These are phyloP conservation scores for Russula vinacea DNA, from an alignment of 768 basidiomycete species.

Conservation along the genomic window DNA sequence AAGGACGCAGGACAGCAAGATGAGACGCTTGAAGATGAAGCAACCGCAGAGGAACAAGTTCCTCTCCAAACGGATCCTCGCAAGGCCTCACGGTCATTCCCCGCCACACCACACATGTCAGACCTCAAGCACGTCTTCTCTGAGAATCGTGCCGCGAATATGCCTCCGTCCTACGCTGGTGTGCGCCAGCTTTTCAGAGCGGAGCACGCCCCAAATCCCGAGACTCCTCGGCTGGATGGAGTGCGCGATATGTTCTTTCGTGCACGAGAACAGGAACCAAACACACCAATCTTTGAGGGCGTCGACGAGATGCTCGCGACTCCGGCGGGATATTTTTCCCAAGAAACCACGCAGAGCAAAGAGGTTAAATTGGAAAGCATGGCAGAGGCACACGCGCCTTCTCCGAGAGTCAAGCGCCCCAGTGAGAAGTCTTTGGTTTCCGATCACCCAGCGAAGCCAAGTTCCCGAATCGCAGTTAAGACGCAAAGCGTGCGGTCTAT, in stretches of 20 bases:
- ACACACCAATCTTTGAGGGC: slow-evolving; percentile 34
- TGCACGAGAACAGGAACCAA: slow-evolving; percentile 27
- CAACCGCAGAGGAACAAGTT: slow-evolving; percentile 3
- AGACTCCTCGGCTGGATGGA: slow-evolving; percentile 40
- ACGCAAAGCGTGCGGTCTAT: not conserved
- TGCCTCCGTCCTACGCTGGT: slow-evolving; percentile 34
- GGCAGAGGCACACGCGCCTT: slow-evolving; percentile 17
- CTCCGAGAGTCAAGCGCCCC: not conserved
- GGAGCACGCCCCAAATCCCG: slow-evolving; percentile 18
- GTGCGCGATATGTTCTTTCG: slow-evolving; percentile 36
- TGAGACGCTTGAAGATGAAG: slow-evolving; percentile 26
- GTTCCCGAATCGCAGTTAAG: not conserved
- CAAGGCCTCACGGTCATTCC: slow-evolving; percentile 13
- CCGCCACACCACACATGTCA: slow-evolving; percentile 36
- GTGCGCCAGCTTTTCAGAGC: slow-evolving; percentile 38
- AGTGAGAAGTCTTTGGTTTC: slow-evolving; percentile 15
- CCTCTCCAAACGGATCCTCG: slow-evolving; percentile 14
- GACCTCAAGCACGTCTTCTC: slow-evolving; percentile 38
- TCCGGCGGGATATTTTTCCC: slow-evolving; percentile 32
- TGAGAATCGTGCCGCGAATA: slow-evolving; percentile 21
- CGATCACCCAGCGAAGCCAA: not conserved
- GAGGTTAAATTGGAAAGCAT: slow-evolving; percentile 17
- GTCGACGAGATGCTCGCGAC: slow-evolving; percentile 37
- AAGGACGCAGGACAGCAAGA: slow-evolving; percentile 40
- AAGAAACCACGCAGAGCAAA: slow-evolving; percentile 15